phyloP scores from a whole-genome alignment of 108 stramenopile species.

The Cylindrotheca fusiformis region DNA sequence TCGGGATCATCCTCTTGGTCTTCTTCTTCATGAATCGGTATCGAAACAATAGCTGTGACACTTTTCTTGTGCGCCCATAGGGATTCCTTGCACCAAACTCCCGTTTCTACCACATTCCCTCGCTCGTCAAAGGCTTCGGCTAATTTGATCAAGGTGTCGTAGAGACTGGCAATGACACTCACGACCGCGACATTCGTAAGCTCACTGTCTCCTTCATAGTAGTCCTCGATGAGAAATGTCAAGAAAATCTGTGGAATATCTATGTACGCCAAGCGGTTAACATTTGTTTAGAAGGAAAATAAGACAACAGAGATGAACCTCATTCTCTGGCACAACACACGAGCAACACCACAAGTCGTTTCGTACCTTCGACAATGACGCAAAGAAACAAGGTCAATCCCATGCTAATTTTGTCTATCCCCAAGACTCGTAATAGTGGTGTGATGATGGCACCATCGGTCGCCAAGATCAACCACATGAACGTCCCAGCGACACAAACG shows the following conservation, averaged over 20 bases:
- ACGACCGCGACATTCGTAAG: slow-evolving; percentile 26
- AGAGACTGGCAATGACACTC: slow-evolving; percentile 30
- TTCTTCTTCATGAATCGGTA: slow-evolving; percentile 2
- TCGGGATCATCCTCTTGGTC: not conserved
- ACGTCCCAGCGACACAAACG: slow-evolving; percentile 23
- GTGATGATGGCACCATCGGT: slow-evolving; percentile 32
- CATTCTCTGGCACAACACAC: not conserved
- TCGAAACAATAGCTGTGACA: slow-evolving; percentile 11
- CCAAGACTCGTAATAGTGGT: slow-evolving; percentile 19
- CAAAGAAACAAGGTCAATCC: slow-evolving; percentile 24
- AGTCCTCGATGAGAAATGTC: slow-evolving; percentile 39
- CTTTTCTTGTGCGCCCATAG: slow-evolving; percentile 13
- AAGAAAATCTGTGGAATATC: slow-evolving; percentile 41
- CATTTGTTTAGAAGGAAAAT: not conserved
- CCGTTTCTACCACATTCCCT: slow-evolving; percentile 39
- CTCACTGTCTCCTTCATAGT: slow-evolving; percentile 18
- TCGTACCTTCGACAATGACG: slow-evolving; percentile 26
- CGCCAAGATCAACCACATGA: slow-evolving; percentile 34
- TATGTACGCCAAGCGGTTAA: not conserved
- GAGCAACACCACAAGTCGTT: not conserved
- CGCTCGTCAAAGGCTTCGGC: slow-evolving; percentile 41
- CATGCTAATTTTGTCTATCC: slow-evolving; percentile 28
- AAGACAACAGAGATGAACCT: not conserved
- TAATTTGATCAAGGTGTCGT: slow-evolving; percentile 41
- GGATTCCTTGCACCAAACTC: slow-evolving; percentile 36